Evolutionary conservation across 2,329 filamentous ascomycete species (phyloP), one percentile per base, ranked within the genome.

Genomic region (Pestalotiopsis sp.): DNA sequence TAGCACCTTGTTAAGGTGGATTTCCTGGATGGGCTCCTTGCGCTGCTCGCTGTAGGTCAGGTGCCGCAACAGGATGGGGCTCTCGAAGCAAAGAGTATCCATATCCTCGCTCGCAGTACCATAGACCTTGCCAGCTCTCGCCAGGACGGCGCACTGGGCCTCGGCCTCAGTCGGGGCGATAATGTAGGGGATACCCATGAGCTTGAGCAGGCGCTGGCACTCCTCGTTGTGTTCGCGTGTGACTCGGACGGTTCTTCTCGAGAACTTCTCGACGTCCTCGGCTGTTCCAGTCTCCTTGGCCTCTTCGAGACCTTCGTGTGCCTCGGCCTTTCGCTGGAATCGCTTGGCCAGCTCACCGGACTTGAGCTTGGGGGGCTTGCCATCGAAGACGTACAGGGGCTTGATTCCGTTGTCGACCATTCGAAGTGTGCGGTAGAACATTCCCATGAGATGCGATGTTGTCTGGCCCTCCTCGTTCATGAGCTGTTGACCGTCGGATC

Each of bases 341-440:
- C 96, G 94, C 82, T 97, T 97, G 59, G 96, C 96, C 67, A 99
- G 86, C 82, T 99, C 96, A 71, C 96, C 96, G 0, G 94, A 97
- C 83, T 99, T 99, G 78, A 99, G 90, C 80, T 98, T 98, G 0
- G 96, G 96, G 20, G 96, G 96, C 10, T 94, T 94, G 68, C 96
- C 96, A 75, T 99, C 96, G 78, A 99, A 99, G 68, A 99, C 95
- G 80, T 97, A 99, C 73, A 99, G 88, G 1, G 96, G 96, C 79
- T 99, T 99, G 84, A 99, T 98, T 68, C 96, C 96, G 75, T 98
- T 98, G 82, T 99, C 96, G 76, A 98, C 93, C 83, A 99, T 98
- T 74, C 96, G 94, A 6, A 99, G 87, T 2, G 96, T 99, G 74
- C 96, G 94, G 85, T 99, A 99, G 85, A 99, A 99, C 90, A 99